Conservation (phyloP, 2,329 filamentous ascomycete genomes). For the Penicillium rolfsii region DNA sequence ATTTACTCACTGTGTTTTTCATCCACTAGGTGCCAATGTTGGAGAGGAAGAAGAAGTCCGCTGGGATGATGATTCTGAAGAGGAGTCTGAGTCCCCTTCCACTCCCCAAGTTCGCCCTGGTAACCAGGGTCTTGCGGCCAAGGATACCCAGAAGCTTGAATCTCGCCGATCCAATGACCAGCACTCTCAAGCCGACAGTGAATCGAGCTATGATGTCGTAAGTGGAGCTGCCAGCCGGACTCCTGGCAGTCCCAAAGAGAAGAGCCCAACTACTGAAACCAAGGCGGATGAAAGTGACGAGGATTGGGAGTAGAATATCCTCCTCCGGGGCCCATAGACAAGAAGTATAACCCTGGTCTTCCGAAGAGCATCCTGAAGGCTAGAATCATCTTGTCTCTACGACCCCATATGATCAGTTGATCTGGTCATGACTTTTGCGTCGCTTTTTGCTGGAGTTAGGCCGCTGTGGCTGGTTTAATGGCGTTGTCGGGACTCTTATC, state of each 20-base stretch:
- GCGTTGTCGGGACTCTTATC: constrained; percentile 19
- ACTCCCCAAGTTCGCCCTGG: constrained; percentile 49
- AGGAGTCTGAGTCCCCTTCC: constrained; percentile 49
- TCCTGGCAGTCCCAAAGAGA: constrained; percentile 65
- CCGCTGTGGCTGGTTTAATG: constrained; percentile 21
- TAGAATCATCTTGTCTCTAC: background rate
- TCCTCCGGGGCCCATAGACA: background rate
- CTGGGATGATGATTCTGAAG: constrained; percentile 73
- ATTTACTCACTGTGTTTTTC: constrained; percentile 8
- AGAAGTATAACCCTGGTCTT: background rate
- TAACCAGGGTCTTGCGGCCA: constrained; percentile 34
- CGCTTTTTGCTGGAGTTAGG: constrained; percentile 25
- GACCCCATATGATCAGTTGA: background rate
- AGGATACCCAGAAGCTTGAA: constrained; percentile 64
- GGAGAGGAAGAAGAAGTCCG: constrained; percentile 73
- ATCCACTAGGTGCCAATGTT: constrained; percentile 43
- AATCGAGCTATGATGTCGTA: constrained; percentile 94
- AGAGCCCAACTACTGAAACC: constrained; percentile 38
- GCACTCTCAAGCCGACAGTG: constrained; percentile 88
- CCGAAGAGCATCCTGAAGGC: background rate
- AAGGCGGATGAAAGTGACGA: constrained; percentile 66
- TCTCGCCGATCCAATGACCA: constrained; percentile 78
- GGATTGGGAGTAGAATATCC: constrained; percentile 69
- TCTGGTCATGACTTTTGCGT: constrained; percentile 9
- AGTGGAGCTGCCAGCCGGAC: constrained; percentile 79